Conservation (phyloP, 2,329 filamentous ascomycete species). For the Nemania diffusa region DNA sequence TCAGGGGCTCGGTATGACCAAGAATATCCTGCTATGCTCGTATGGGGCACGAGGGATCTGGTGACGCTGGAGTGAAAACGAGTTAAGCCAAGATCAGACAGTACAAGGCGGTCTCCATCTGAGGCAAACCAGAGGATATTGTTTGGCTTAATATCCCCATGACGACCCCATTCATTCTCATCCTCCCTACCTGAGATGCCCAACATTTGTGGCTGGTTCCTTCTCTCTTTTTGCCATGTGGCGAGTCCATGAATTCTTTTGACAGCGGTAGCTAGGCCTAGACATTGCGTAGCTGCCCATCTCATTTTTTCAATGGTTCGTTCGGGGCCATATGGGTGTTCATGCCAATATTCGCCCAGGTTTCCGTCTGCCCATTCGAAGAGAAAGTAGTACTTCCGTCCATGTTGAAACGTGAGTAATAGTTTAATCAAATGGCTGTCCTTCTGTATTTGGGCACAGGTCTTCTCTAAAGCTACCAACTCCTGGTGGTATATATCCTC, state of each 20-base stretch:
- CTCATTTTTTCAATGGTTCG: background rate
- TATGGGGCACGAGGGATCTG: constrained; percentile 10
- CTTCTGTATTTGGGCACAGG: constrained; percentile 2
- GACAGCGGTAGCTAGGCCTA: constrained; percentile 11
- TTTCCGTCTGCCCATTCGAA: constrained; percentile 24
- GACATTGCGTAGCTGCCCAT: constrained; percentile 14
- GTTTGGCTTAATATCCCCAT: constrained; percentile 22
- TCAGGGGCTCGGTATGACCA: constrained; percentile 10
- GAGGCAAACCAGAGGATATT: constrained; percentile 20
- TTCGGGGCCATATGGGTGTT: background rate
- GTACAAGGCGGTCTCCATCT: constrained; percentile 2
- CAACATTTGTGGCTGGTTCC: background rate
- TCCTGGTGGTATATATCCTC: constrained; percentile 11
- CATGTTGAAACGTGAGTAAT: constrained; percentile 19
- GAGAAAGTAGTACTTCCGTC: constrained; percentile 15
- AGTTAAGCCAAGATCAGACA: constrained; percentile 22
- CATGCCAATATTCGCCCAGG: constrained; percentile 11
- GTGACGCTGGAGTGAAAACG: constrained; percentile 16
- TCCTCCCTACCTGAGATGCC: background rate
- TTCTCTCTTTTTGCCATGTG: constrained; percentile 11
- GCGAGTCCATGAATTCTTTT: constrained; percentile 20
- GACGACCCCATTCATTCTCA: constrained; percentile 16
- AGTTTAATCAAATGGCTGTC: constrained; percentile 20
- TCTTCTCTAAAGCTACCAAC: constrained; percentile 7
- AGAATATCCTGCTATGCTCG: constrained; percentile 6